phyloP scores from a whole-genome alignment of 2,329 filamentous ascomycete species.

The Venturia asperata region DNA sequence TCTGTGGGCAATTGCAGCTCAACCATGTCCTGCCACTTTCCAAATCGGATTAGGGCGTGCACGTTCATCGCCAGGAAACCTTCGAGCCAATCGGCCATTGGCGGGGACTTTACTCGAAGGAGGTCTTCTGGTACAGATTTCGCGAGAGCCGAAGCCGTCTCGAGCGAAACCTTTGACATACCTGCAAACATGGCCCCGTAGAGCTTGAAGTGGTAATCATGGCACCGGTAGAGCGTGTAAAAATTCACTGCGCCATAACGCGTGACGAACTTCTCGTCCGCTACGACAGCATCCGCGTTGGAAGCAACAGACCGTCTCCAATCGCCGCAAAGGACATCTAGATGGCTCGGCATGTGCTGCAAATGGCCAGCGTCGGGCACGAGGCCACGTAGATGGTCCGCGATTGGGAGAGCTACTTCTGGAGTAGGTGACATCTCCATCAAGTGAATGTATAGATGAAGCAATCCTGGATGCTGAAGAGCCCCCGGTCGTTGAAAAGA shows the following conservation, averaged over 20 bases:
- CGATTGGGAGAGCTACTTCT: slow-evolving; percentile 54
- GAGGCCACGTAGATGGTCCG: slow-evolving; percentile 56
- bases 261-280: slow-evolving; percentile 59
- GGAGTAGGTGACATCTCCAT: slow-evolving; percentile 69
- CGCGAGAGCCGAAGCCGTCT: slow-evolving; percentile 55
- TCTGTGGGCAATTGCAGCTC: slow-evolving; percentile 52
- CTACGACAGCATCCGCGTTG: slow-evolving; percentile 58
- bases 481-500: slow-evolving; percentile 47
- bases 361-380: slow-evolving; percentile 65
- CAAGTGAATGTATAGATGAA: slow-evolving; percentile 71
- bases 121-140: slow-evolving; percentile 55
- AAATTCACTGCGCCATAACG: slow-evolving; percentile 59
- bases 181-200: slow-evolving; percentile 75
- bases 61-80: slow-evolving; percentile 60
- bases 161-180: slow-evolving; percentile 54
- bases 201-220: slow-evolving; percentile 67
- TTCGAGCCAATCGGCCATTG: slow-evolving; percentile 76
- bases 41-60: slow-evolving; percentile 67
- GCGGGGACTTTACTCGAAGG: slow-evolving; percentile 56
- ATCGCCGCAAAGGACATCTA: slow-evolving; percentile 67
- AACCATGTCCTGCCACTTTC: slow-evolving; percentile 61
- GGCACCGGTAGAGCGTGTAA: slow-evolving; percentile 68
- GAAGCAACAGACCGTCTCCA: slow-evolving; percentile 60
- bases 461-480: slow-evolving; percentile 57
- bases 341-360: slow-evolving; percentile 69